A percentile compares a stretch with the other conserved stretches of the same genome.
Conservation (phyloP, 2,329 filamentous ascomycete species). For the Cryphonectria parasitica region DNA sequence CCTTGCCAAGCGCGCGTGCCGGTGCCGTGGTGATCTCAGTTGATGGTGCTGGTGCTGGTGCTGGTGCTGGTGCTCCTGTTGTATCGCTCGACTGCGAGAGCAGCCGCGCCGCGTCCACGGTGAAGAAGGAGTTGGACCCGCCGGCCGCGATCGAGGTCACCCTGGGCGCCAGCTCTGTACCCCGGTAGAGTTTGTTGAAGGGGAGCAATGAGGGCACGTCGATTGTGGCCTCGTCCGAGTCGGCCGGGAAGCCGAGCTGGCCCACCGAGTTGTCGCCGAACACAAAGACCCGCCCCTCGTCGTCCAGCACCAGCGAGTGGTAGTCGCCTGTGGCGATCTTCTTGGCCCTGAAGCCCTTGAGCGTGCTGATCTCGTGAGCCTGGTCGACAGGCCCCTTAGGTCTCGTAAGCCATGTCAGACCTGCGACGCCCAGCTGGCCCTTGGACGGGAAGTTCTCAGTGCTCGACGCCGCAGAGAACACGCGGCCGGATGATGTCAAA, state of each 20-base stretch:
- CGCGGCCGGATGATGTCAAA: conserved; percentile 79
- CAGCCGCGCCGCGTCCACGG: conserved; percentile 74
- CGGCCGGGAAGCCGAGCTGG: conserved; percentile 84
- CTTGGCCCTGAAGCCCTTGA: conserved; percentile 71
- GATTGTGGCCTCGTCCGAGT: conserved; percentile 61
- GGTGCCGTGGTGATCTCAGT: conserved; percentile 41
- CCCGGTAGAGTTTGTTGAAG: conserved; percentile 72
- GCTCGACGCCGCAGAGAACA: conserved; percentile 87
- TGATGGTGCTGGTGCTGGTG: background rate
- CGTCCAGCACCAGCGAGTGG: conserved; percentile 81
- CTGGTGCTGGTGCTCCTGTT: conserved; percentile 38
- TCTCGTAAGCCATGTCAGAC: conserved; percentile 77
- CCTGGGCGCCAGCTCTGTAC: conserved; percentile 62
- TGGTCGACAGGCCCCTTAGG: conserved; percentile 79
- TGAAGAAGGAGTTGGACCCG: conserved; percentile 85
- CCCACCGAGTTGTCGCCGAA: conserved; percentile 92
- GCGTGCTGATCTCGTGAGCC: conserved; percentile 74
- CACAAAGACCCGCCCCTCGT: conserved; percentile 75
- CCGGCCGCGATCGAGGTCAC: conserved; percentile 84
- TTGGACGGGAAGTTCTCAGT: conserved; percentile 76
- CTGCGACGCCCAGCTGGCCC: conserved; percentile 87
- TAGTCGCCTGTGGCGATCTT: conserved; percentile 84
- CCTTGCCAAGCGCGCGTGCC: conserved; percentile 51
- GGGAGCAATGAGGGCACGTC: conserved; percentile 74
- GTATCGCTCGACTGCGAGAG: conserved; percentile 42